phyloP scores from a whole-genome alignment of 1,284 basidiomycete species.

The Heterobasidion parviporum region DNA sequence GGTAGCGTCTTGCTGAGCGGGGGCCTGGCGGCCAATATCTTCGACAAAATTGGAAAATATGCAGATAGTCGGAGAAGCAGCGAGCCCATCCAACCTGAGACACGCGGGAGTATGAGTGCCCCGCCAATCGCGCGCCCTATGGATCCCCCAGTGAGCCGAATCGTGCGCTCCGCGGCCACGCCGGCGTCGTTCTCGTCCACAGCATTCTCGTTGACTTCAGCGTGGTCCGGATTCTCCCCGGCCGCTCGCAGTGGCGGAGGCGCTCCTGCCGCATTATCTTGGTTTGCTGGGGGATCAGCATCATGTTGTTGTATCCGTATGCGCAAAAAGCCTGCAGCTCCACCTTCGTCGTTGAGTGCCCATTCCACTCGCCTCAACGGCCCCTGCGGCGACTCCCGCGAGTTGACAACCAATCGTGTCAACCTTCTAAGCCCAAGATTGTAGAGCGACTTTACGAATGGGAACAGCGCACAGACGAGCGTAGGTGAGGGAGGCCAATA shows the following conservation, averaged over 20 bases:
- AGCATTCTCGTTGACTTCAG: slow-evolving; percentile 11
- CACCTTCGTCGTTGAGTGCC: slow-evolving; percentile 28
- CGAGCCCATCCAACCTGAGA: slow-evolving; percentile 56
- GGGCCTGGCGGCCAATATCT: slow-evolving; percentile 46
- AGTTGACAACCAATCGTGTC: slow-evolving; percentile 39
- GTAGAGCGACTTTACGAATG: slow-evolving; percentile 41
- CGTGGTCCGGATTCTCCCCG: not conserved
- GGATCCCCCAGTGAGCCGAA: slow-evolving; percentile 47
- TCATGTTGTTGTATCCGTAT: slow-evolving; percentile 32
- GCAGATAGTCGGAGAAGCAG: slow-evolving; percentile 46
- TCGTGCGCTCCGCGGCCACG: slow-evolving; percentile 44
- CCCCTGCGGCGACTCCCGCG: slow-evolving; percentile 11
- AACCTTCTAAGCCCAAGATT: slow-evolving; percentile 31
- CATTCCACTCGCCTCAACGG: slow-evolving; percentile 12
- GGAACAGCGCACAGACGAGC: slow-evolving; percentile 32
- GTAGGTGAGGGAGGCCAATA: slow-evolving; percentile 14
- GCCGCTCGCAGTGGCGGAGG: not conserved
- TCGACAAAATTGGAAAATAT: slow-evolving; percentile 36
- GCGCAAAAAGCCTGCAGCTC: slow-evolving; percentile 31
- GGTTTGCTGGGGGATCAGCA: slow-evolving; percentile 2
- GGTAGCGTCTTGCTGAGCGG: slow-evolving; percentile 11
- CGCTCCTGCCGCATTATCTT: slow-evolving; percentile 1
- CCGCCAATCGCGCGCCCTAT: slow-evolving; percentile 58
- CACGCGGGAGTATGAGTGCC: slow-evolving; percentile 54
- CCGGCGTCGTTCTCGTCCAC: slow-evolving; percentile 19